phyloP scores from a whole-genome alignment of 805 yeast genomes.

The Candida pseudoglaebosa region DNA sequence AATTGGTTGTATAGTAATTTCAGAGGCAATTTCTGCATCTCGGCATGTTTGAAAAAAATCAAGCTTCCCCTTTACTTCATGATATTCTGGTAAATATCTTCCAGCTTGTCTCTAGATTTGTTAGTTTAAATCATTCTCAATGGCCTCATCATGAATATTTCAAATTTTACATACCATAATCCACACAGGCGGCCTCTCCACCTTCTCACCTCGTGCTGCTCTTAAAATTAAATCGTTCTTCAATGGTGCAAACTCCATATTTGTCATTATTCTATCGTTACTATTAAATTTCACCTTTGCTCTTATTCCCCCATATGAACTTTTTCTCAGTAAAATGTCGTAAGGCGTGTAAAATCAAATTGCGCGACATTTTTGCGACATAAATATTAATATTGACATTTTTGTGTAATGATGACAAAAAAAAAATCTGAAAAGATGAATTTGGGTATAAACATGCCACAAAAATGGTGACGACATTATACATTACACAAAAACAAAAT shows the following conservation, averaged over 20 bases:
- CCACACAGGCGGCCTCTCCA: constrained; percentile 98
- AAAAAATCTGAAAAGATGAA: too few relatives aligned
- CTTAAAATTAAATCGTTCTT: constrained; percentile 87
- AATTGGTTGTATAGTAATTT: constrained; percentile 92
- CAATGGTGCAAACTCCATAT: constrained; percentile 63
- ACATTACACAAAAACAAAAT: too few relatives aligned
- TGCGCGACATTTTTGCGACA: too few relatives aligned
- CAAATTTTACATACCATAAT: constrained; percentile 72
- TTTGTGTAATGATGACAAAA: too few relatives aligned
- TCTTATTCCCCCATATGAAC: neutral
- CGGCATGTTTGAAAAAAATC: constrained; percentile 96
- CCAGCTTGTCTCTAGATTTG: constrained; percentile 83
- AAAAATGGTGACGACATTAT: too few relatives aligned
- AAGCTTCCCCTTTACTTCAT: constrained; percentile 74
- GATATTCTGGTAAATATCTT: constrained; percentile 87
- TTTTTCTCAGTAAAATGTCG: too few relatives aligned
- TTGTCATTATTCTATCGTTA: constrained; percentile 11
- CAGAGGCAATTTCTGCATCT: constrained; percentile 90
- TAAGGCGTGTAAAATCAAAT: too few relatives aligned
- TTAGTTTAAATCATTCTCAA: too few relatives aligned
- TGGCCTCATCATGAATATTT: too few relatives aligned
- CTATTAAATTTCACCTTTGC: neutral
- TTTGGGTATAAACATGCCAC: too few relatives aligned
- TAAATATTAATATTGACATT: too few relatives aligned
- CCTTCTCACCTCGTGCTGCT: constrained; percentile 86